Percentiles rank a stretch among this genome's conserved stretches.
phyloP scores from a whole-genome alignment of 2,329 filamentous ascomycete genomes.

The Penicillium brasilianum region DNA sequence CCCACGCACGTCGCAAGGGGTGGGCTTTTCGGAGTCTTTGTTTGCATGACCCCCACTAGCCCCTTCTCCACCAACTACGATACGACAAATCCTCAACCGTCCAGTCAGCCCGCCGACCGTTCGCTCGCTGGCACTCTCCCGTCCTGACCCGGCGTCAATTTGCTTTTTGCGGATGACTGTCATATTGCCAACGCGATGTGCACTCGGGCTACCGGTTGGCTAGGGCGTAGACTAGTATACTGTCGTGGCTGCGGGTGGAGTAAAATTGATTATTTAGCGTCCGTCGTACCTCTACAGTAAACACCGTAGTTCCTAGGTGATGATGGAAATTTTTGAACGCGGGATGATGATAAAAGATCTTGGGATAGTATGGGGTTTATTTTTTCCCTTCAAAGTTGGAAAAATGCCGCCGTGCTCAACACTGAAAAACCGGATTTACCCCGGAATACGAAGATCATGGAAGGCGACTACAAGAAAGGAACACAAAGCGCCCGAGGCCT shows the following conservation, averaged over 20 bases:
- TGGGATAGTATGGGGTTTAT: not conserved
- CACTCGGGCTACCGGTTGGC: not conserved
- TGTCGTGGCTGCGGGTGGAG: not conserved
- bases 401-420: too few species aligned
- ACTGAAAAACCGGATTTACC: not conserved
- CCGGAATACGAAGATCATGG: not conserved
- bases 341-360: not conserved
- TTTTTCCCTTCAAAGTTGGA: not conserved
- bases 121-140: not conserved
- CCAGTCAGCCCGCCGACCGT: not conserved
- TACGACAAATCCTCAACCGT: not conserved
- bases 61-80: not conserved
- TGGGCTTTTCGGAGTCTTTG: constrained; percentile 12
- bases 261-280: not conserved
- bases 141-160: constrained; percentile 1
- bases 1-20: constrained; percentile 11
- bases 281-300: not conserved
- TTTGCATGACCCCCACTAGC: constrained; percentile 8
- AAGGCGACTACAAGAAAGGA: not conserved
- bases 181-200: not conserved
- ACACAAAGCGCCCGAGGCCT: not conserved
- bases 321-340: not conserved
- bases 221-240: not conserved
- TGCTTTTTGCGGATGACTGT: constrained; percentile 4
- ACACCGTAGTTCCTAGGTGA: not conserved